Evolutionary conservation across 352 stramenopile genomes (phyloP).

Genomic region (Lagenidium sp.): DNA sequence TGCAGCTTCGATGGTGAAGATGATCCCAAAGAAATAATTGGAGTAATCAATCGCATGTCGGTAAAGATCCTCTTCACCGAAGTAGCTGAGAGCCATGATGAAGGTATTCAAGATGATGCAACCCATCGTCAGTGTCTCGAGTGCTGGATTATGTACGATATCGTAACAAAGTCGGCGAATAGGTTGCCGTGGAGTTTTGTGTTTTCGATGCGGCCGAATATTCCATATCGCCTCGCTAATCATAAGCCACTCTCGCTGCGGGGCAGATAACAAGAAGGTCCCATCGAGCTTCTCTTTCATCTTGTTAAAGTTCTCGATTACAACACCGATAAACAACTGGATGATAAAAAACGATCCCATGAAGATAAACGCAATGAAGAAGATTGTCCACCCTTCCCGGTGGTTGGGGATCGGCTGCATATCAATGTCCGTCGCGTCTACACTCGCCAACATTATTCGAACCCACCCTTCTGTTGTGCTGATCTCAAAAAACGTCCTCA

Average conservation of each 20-base stretch:
- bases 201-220: slow-evolving; percentile 26
- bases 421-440: slow-evolving; percentile 83
- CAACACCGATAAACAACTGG: slow-evolving; percentile 90
- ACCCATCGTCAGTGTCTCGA: slow-evolving; percentile 69
- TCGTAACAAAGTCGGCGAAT: slow-evolving; percentile 24
- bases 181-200: slow-evolving; percentile 32
- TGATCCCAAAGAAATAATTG: slow-evolving; percentile 74
- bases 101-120: slow-evolving; percentile 88
- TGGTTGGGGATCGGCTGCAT: slow-evolving; percentile 87
- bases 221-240: slow-evolving; percentile 52
- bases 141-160: slow-evolving; percentile 34
- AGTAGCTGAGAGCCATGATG: slow-evolving; percentile 78
- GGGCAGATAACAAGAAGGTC: slow-evolving; percentile 57
- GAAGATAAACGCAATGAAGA: slow-evolving; percentile 89
- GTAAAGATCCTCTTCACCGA: slow-evolving; percentile 72
- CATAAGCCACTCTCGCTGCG: slow-evolving; percentile 66
- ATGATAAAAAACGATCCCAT: slow-evolving; percentile 89
- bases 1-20: slow-evolving; percentile 78
- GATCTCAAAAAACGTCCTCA: slow-evolving; percentile 87
- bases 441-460: slow-evolving; percentile 77
- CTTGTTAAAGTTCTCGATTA: slow-evolving; percentile 91
- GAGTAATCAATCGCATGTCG: slow-evolving; percentile 38
- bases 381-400: slow-evolving; percentile 58
- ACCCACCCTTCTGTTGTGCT: slow-evolving; percentile 88
- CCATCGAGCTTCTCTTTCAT: slow-evolving; percentile 60